Evolutionary conservation across 2,329 filamentous ascomycete genomes (phyloP), one percentile per base, ranked within the genome.

Genomic region (Hirsutella minnesotensis): DNA sequence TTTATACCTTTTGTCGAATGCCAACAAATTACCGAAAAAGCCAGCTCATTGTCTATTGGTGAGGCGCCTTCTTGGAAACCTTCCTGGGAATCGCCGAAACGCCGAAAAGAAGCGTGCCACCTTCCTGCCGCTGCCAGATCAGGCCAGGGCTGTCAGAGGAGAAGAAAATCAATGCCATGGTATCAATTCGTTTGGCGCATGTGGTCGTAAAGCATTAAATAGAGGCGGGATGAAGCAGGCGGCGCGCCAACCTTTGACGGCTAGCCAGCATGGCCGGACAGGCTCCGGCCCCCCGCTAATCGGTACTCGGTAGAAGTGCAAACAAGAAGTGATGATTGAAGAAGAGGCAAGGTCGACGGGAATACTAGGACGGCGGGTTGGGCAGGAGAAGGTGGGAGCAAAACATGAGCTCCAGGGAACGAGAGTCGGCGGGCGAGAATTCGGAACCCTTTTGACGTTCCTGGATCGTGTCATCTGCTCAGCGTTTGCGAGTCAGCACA

Each of bases 321-420:
- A 27, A 7, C 24, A 39, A 40, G 27, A 38, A 40, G 39, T 38
- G 37, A 20, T 22, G 18, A 9, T 12, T n/a, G 18, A 41, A 27
- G 10, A 34, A 9, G 19, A 9, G 30, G 18, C 15, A 9, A 39
- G 16, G 16, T 8, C 4, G 27, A 5, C 9, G 15, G 33, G 20
- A 19, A 9, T 3, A 9, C 38, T 20, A 50, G 15, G 47, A 34
- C 4, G 52, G 20, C 4, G 49, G 41, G 46, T 59, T 61, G 8
- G 65, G 64, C 20, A 72, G 59, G 29, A 73, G 56, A 33, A 72
- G 63, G 37, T 68, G 64, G 7, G 68, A 68, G 49, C 66, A 71
- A 47, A 71, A 71, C 45, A 67, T 65, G 34, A 74, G 56, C 51
- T 74, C 70, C 36, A 70, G 63, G 33, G 68, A 74, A 27, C 70